Evolutionary conservation across 371 early-diverging fungal species (phyloP).

Genomic region (Rhizomucor pusillus): DNA sequence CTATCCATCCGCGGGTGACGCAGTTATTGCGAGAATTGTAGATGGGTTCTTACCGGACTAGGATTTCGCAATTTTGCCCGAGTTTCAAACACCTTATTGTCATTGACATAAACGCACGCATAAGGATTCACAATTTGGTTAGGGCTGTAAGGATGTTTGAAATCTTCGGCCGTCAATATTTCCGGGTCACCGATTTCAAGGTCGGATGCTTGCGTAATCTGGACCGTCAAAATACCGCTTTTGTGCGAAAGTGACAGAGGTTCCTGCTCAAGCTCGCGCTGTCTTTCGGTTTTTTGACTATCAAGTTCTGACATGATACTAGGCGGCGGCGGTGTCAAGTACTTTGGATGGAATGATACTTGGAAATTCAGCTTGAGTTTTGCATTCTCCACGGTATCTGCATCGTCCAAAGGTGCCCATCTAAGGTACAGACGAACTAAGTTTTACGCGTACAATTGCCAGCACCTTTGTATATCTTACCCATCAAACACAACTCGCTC

Average conservation of each 20-base stretch:
- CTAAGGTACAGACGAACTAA: constrained; percentile 6
- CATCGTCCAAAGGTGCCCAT: constrained; percentile 30
- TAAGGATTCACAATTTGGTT: constrained; percentile 28
- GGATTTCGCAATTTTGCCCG: constrained; percentile 25
- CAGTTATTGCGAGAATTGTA: too few relatives aligned
- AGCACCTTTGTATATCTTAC: constrained; percentile 4
- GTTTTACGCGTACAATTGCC: too few relatives aligned
- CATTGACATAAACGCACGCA: constrained; percentile 31
- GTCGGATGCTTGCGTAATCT: constrained; percentile 23
- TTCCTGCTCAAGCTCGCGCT: constrained; percentile 10
- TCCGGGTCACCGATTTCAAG: constrained; percentile 32
- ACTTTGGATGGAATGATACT: constrained; percentile 35
- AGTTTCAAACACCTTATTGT: constrained; percentile 25
- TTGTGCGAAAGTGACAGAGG: constrained; percentile 6
- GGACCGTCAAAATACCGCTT: constrained; percentile 24
- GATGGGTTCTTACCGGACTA: constrained; percentile 20
- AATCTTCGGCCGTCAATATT: constrained; percentile 16
- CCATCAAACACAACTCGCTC: constrained; percentile 32
- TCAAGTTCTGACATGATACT: constrained; percentile 3
- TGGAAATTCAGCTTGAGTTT: constrained; percentile 18
- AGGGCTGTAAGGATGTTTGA: constrained; percentile 31
- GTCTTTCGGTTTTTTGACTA: constrained; percentile 1
- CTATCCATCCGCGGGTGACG: neutral
- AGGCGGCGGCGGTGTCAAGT: constrained; percentile 11
- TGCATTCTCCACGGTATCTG: constrained; percentile 8